These are phyloP conservation scores for Botrytis tulipae DNA, from an alignment of 2,329 filamentous ascomycete species.

Conservation along the genomic window DNA sequence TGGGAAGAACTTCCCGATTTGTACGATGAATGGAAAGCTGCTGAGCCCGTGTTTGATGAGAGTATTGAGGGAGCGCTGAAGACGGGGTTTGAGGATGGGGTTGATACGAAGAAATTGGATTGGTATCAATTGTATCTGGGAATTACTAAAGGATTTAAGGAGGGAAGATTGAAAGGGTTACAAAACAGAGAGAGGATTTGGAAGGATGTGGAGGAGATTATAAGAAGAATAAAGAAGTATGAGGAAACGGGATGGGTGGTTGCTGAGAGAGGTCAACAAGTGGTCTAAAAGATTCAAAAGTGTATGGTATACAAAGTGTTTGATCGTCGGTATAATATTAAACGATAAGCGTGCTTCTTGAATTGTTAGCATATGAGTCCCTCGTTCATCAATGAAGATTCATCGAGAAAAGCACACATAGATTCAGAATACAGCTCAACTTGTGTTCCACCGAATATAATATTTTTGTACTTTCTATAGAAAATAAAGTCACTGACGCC, in stretches of 20 bases:
- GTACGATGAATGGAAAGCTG: constrained; percentile 7
- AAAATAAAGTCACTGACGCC: no score
- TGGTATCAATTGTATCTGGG: constrained; percentile 30
- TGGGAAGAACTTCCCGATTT: constrained; percentile 1
- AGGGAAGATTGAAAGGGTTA: constrained; percentile 30
- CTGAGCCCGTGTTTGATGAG: constrained; percentile 5
- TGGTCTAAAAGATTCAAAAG: not conserved
- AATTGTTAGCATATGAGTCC: accelerated
- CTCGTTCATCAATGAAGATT: not conserved
- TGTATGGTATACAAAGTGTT: not conserved
- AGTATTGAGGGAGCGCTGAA: not conserved
- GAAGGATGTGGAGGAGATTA: constrained; percentile 29
- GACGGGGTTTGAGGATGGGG: not conserved
- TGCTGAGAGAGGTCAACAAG: not conserved
- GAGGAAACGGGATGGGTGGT: not conserved
- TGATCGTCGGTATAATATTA: not conserved
- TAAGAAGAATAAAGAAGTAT: constrained; percentile 7
- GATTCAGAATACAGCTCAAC: not conserved
- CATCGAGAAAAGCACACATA: not conserved
- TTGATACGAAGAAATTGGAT: constrained; percentile 26
- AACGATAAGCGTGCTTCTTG: not conserved
- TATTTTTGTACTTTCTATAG: not conserved
- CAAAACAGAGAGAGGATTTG: constrained; percentile 34
- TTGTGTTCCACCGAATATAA: not conserved
- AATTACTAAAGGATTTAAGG: constrained; percentile 27